Percentiles rank a stretch among this genome's conserved stretches.
Evolutionary conservation across 2,329 filamentous ascomycete genomes (phyloP).

Genomic region (Pyrenophora graminea): DNA sequence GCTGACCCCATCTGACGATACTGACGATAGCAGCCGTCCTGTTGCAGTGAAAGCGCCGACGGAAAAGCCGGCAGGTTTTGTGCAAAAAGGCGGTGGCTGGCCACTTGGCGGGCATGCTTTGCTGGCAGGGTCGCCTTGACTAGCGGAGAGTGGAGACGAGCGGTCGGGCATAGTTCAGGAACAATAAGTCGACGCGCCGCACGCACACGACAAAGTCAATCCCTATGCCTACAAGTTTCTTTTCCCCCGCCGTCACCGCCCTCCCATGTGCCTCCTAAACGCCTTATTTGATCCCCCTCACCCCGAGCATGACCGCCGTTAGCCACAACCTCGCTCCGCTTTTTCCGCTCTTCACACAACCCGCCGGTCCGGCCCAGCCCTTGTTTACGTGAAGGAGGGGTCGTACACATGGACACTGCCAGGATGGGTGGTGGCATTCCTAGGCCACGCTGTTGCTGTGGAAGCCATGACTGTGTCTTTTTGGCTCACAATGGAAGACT

Average conservation of each 20-base stretch:
- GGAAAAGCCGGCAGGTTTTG: slow-evolving; percentile 7
- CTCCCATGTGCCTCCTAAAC: slow-evolving; percentile 9
- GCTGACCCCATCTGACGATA: too few species aligned
- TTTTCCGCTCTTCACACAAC: slow-evolving; percentile 2
- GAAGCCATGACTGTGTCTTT: slow-evolving; percentile 75
- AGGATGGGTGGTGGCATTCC: slow-evolving; percentile 37
- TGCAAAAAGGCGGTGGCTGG: slow-evolving; percentile 18
- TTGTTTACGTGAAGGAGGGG: slow-evolving; percentile 10
- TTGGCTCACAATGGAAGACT: slow-evolving; percentile 78
- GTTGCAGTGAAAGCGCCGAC: not conserved
- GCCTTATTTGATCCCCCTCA: not conserved
- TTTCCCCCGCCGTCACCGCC: slow-evolving; percentile 2
- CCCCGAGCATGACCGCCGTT: slow-evolving; percentile 28
- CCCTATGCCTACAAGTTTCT: slow-evolving; percentile 2
- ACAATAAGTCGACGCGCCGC: slow-evolving; percentile 17
- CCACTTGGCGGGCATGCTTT: slow-evolving; percentile 18
- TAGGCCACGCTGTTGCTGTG: slow-evolving; percentile 75
- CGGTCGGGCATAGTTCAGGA: slow-evolving; percentile 10
- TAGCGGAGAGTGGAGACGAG: slow-evolving; percentile 9
- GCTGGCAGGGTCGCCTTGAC: slow-evolving; percentile 17
- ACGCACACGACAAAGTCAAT: not conserved
- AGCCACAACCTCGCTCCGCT: slow-evolving; percentile 5
- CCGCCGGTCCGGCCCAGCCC: not conserved
- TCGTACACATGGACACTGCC: slow-evolving; percentile 24
- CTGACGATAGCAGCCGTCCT: slow-evolving; percentile 5